Percentiles rank a stretch among this genome's conserved stretches.
These are phyloP conservation scores for Spiromastix sp. DNA, from an alignment of 2,329 filamentous ascomycete genomes.

Conservation along the genomic window DNA sequence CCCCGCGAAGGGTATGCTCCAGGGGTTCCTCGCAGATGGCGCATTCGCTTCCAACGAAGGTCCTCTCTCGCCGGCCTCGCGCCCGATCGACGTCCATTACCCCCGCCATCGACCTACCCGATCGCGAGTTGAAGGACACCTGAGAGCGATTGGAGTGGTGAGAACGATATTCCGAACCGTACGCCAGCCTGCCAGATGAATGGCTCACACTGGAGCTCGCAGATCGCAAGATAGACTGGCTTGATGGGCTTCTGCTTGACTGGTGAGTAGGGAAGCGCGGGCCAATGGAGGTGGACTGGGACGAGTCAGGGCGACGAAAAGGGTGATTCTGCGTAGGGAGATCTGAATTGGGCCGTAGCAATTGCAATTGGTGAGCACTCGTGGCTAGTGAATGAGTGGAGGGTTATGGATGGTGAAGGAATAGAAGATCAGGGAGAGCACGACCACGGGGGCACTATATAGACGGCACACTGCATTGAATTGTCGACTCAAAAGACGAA, in stretches of 20 bases:
- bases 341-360: slow-evolving; percentile 2
- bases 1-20: slow-evolving; percentile 87
- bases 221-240: slow-evolving; percentile 12
- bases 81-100: slow-evolving; percentile 66
- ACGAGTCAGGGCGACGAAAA: slow-evolving; percentile 8
- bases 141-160: slow-evolving; percentile 23
- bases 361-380: background rate
- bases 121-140: slow-evolving; percentile 26
- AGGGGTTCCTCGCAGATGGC: slow-evolving; percentile 93
- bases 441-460: no score
- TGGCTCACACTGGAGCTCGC: slow-evolving; percentile 10
- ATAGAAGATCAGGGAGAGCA: no score
- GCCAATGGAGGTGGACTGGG: slow-evolving; percentile 22
- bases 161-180: slow-evolving; percentile 11
- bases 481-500: no score
- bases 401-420: background rate
- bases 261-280: slow-evolving; percentile 21
- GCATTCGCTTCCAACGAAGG: slow-evolving; percentile 90
- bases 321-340: slow-evolving; percentile 4
- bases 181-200: slow-evolving; percentile 9
- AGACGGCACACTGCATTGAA: no score
- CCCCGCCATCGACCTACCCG: slow-evolving; percentile 44
- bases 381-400: background rate
- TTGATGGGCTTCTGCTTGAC: slow-evolving; percentile 19
- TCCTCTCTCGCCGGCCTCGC: slow-evolving; percentile 76